phyloP scores from a whole-genome alignment of 192 early-diverging fungal species.

The Chytriomyces sp. region DNA sequence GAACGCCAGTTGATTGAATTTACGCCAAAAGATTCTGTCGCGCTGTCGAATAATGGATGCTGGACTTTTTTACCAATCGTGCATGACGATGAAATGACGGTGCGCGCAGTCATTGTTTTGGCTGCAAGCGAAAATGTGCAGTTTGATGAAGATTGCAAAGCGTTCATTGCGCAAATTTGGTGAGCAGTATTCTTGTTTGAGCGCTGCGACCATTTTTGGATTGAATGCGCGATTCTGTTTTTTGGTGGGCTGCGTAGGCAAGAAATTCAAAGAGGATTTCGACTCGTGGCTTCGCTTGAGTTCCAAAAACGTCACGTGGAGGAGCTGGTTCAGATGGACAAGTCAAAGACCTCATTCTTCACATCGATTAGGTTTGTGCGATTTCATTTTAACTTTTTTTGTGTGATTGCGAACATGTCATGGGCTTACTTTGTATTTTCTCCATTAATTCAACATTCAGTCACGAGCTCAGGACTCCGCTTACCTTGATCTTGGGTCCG shows the following conservation, averaged over 20 bases:
- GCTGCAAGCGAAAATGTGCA: not conserved
- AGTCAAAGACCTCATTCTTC: conserved; percentile 41
- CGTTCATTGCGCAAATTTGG: not conserved
- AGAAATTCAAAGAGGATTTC: not conserved
- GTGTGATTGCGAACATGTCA: not conserved
- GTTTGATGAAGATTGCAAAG: conserved; percentile 1
- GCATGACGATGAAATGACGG: not conserved
- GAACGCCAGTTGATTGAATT: not conserved
- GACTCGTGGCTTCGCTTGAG: not conserved
- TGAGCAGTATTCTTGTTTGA: not conserved
- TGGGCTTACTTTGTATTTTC: not conserved
- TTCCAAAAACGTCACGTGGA: conserved; percentile 12
- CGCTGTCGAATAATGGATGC: not conserved
- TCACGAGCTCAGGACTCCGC: conserved; percentile 51
- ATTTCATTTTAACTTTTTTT: not conserved
- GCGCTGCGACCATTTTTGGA: not conserved
- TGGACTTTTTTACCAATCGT: not conserved
- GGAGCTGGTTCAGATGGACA: conserved; percentile 39
- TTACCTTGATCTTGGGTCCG: conserved; percentile 3
- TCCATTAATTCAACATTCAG: not conserved
- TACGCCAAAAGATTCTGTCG: not conserved
- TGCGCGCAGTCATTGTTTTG: not conserved
- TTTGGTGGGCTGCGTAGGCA: not conserved
- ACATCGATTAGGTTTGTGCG: conserved; percentile 28
- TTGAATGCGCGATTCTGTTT: too few relatives aligned